Conservation (phyloP, 176 grass and related monocot species). For the Olyra latifolia region DNA sequence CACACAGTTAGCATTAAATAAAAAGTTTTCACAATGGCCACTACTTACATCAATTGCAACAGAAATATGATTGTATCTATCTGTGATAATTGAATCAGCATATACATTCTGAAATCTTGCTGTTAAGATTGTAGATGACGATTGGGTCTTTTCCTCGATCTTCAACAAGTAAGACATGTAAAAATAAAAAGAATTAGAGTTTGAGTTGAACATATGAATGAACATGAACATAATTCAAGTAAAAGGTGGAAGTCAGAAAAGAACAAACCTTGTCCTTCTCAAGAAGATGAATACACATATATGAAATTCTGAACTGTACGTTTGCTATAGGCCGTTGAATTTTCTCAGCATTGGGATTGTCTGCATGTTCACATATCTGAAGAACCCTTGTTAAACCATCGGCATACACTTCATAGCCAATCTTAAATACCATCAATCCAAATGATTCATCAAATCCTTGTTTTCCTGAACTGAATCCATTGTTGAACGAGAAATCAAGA, state of each 20-base stretch:
- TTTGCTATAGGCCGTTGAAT: slow-evolving; percentile 48
- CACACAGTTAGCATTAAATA: slow-evolving; percentile 9
- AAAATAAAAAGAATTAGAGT: slow-evolving; percentile 9
- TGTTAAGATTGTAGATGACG: slow-evolving; percentile 44
- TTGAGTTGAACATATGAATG: slow-evolving; percentile 9
- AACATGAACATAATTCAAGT: neutral
- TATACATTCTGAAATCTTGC: slow-evolving; percentile 56
- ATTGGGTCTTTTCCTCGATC: slow-evolving; percentile 45
- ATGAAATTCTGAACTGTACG: slow-evolving; percentile 61
- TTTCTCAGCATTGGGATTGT: slow-evolving; percentile 54
- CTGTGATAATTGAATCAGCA: slow-evolving; percentile 54
- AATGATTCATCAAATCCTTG: slow-evolving; percentile 57
- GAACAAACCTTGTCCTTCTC: slow-evolving; percentile 71
- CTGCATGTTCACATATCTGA: slow-evolving; percentile 53
- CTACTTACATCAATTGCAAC: slow-evolving; percentile 64
- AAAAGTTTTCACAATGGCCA: neutral
- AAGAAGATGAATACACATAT: slow-evolving; percentile 72
- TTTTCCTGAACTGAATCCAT: slow-evolving; percentile 52
- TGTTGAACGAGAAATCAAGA: slow-evolving; percentile 62
- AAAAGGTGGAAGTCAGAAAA: neutral
- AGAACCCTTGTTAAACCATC: slow-evolving; percentile 80
- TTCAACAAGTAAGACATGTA: slow-evolving; percentile 44
- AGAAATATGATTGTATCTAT: slow-evolving; percentile 57
- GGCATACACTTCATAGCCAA: slow-evolving; percentile 88
- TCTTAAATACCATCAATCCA: slow-evolving; percentile 47